Conservation (phyloP, 78 protist species). For the Pelomyxa schiedti region DNA sequence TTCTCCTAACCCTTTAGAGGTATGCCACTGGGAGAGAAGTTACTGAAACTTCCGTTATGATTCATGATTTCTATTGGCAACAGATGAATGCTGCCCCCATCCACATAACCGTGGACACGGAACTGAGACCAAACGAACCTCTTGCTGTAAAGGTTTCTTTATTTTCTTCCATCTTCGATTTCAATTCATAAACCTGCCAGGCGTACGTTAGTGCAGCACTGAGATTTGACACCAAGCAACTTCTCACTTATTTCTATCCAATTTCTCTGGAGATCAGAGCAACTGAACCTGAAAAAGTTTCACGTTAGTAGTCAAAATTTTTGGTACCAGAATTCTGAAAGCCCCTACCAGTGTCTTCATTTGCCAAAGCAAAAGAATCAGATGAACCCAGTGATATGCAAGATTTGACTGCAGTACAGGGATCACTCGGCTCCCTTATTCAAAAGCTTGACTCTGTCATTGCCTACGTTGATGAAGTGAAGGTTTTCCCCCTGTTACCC, state of each 20-base stretch:
- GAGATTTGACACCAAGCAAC: not conserved
- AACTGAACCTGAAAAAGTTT: not conserved
- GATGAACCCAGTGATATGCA: not conserved
- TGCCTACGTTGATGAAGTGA: not conserved
- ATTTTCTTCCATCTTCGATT: not conserved
- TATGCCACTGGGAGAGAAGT: constrained; percentile 3
- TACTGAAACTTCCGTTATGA: not conserved
- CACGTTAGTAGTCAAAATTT: not conserved
- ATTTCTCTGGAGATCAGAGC: not conserved
- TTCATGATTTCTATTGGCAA: not conserved
- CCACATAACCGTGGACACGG: not conserved
- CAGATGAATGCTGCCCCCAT: not conserved
- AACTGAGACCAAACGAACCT: not conserved
- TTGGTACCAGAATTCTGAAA: no score
- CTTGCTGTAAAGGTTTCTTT: not conserved
- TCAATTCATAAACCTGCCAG: not conserved
- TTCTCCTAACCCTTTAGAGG: no score
- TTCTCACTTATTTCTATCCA: not conserved
- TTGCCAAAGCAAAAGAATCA: not conserved
- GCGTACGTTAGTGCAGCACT: not conserved
- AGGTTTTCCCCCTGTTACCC: not conserved
- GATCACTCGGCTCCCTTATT: not conserved
- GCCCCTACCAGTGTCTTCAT: not conserved
- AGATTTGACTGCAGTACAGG: not conserved
- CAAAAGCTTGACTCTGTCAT: not conserved